These are phyloP conservation scores for Vitellaria paradoxa DNA, from an alignment of 179 eudicot species.

Conservation along the genomic window DNA sequence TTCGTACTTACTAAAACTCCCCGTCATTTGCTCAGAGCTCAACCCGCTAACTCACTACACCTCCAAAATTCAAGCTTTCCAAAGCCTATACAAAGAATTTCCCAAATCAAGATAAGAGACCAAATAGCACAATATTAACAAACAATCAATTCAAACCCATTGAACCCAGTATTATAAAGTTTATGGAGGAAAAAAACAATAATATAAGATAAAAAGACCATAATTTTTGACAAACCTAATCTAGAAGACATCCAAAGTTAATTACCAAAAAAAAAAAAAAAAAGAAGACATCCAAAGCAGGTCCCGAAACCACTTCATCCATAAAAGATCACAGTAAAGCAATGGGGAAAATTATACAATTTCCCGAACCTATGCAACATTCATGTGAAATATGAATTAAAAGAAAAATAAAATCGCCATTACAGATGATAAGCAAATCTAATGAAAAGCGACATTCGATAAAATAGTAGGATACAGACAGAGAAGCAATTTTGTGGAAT, in stretches of 20 bases:
- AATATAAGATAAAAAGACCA: not conserved
- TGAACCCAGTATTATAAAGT: not conserved
- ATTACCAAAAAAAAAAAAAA: too few relatives aligned
- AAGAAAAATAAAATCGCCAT: not conserved
- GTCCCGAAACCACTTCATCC: too few relatives aligned
- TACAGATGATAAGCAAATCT: too few relatives aligned
- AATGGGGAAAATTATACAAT: not conserved
- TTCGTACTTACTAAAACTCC: conserved; percentile 51
- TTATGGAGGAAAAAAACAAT: not conserved
- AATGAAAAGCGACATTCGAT: too few relatives aligned
- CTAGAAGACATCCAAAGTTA: conserved; percentile 6
- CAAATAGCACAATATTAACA: not conserved
- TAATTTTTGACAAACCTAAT: not conserved
- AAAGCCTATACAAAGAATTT: conserved; percentile 38
- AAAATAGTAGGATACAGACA: not conserved
- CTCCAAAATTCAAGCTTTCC: conserved; percentile 35
- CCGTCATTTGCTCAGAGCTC: conserved; percentile 50
- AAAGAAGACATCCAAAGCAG: too few relatives aligned
- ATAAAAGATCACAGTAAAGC: not conserved
- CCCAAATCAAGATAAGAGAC: conserved; percentile 32
- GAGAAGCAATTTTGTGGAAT: not conserved
- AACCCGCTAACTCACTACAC: conserved; percentile 58
- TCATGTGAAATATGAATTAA: not conserved
- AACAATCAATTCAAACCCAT: not conserved
- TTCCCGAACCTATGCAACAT: not conserved